Base-by-base conservation (phyloP, 1,284 basidiomycete genomes). In the Naganishia sp. region DNA sequence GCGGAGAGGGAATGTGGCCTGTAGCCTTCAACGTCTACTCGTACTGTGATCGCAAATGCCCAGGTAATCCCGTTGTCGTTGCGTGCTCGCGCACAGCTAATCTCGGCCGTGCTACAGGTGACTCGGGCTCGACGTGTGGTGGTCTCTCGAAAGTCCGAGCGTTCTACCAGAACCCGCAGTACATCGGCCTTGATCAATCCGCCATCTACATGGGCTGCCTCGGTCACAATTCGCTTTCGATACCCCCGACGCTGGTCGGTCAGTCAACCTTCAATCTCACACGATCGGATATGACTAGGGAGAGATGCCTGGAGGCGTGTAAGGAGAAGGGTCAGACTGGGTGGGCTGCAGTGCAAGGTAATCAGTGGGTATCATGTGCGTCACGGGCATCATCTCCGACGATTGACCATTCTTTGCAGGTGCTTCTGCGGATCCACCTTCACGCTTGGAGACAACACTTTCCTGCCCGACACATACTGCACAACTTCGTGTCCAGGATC, bases 141-240 rank as follows among this genome's bases (percentile, higher is more conserved):
- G 61, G 61, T 18, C 50, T 28, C 11, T 63, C 49, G 3, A 45
- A 32, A 17, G 39, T 53, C 11, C 51, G 53, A 32, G 52, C 51
- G 3, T 53, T 35, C 41, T 63, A 63, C 21, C 61, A 63, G 50
- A 63, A 54, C 61, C 50, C 52, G 13, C 15, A 53, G 6, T 63
- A 54, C n/a, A 39, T 63, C 41, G 61, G 61, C 2, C 42, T 63
- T 42, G 61, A 63, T 28, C 42, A 31, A 43, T 51, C 25, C 25
- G 61, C 61, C 41, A 35, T 63, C 23, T 54, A 63, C 50, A 35
- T 63, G 21, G 61, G 61, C 5, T 63, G 61, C 18, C 58, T 61
- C 6, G 47, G 58, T 18, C 58, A 51, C 25, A 50, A 32, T 2
- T 42, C 58, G 11, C 21, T 61, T 10, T 15, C 58, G 13, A 39